phyloP scores from a whole-genome alignment of 1,284 basidiomycete species.

The Pseudozyma sp. region DNA sequence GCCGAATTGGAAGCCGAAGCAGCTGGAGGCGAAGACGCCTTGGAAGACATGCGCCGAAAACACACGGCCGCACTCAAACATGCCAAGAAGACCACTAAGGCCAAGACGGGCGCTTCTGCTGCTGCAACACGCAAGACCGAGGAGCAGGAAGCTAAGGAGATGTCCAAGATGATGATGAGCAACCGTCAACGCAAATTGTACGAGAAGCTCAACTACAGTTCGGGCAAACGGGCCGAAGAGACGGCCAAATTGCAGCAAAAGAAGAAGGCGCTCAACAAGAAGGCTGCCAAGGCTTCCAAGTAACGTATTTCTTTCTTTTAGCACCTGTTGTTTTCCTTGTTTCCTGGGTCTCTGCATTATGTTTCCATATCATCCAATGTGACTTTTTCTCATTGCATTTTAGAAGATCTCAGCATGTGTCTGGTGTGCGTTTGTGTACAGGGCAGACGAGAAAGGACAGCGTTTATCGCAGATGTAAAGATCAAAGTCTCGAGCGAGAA shows the following conservation, averaged over 20 bases:
- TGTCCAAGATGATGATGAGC: constrained; percentile 99
- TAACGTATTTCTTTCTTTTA: neutral
- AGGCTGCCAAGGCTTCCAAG: constrained; percentile 35
- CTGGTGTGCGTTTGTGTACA: no score
- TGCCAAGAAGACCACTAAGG: constrained; percentile 55
- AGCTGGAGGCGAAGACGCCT: constrained; percentile 83
- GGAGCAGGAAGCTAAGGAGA: constrained; percentile 75
- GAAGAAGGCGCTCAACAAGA: constrained; percentile 61
- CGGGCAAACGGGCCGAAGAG: constrained; percentile 83
- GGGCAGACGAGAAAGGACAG: no score
- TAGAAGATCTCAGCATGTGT: no score
- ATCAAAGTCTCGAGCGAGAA: no score
- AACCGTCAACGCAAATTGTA: constrained; percentile 96
- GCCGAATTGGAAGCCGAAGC: constrained; percentile 95
- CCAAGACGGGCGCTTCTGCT: constrained; percentile 63
- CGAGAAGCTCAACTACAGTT: constrained; percentile 91
- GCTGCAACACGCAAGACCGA: constrained; percentile 72
- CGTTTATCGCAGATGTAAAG: no score
- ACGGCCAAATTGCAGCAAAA: constrained; percentile 58
- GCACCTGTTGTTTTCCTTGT: neutral
- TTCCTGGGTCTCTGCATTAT: neutral
- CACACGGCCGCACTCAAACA: constrained; percentile 58
- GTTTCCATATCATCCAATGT: neutral
- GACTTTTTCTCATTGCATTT: no score
- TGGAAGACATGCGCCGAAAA: constrained; percentile 77